These are phyloP conservation scores for Rutstroemia sp. DNA, from an alignment of 2,329 filamentous ascomycete species.

Conservation along the genomic window DNA sequence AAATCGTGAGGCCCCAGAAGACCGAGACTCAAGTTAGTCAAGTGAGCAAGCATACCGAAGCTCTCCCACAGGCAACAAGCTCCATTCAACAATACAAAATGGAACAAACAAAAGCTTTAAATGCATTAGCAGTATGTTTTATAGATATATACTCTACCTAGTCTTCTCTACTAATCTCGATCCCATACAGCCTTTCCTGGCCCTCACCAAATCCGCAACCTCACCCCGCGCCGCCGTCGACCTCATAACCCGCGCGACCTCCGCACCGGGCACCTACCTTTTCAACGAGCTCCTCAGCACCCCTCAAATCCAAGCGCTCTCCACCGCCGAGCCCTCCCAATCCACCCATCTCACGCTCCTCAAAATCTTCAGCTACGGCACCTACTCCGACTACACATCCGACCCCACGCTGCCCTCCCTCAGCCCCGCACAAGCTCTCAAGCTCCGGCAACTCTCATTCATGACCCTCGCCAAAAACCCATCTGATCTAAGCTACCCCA, in stretches of 20 bases:
- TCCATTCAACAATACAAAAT: slow-evolving; percentile 36
- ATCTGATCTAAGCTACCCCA: slow-evolving; percentile 62
- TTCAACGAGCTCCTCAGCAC: slow-evolving; percentile 88
- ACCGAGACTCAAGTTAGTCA: too few species aligned
- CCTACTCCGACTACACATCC: slow-evolving; percentile 65
- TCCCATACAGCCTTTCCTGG: slow-evolving; percentile 71
- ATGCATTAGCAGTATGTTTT: slow-evolving; percentile 50
- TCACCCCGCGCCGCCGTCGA: slow-evolving; percentile 80
- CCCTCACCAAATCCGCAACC: slow-evolving; percentile 77
- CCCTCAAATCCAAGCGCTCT: slow-evolving; percentile 69
- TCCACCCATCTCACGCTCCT: slow-evolving; percentile 61
- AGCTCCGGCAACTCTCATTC: slow-evolving; percentile 86
- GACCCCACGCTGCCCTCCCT: slow-evolving; percentile 59
- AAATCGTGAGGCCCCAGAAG: too few species aligned
- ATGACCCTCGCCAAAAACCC: slow-evolving; percentile 68
- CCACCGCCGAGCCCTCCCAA: slow-evolving; percentile 51
- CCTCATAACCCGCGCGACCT: slow-evolving; percentile 80
- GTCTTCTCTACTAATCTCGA: slow-evolving; percentile 24
- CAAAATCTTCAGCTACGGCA: slow-evolving; percentile 87
- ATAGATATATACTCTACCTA: not conserved
- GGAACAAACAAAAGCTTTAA: slow-evolving; percentile 66
- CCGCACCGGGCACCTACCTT: slow-evolving; percentile 81
- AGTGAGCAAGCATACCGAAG: not conserved
- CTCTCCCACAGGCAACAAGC: slow-evolving; percentile 2
- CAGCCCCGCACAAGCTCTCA: slow-evolving; percentile 64